A percentile compares a stretch with the other conserved stretches of the same genome.
phyloP scores from a whole-genome alignment of 2,329 filamentous ascomycete species.

The Pseudophaeomoniella oleicola region DNA sequence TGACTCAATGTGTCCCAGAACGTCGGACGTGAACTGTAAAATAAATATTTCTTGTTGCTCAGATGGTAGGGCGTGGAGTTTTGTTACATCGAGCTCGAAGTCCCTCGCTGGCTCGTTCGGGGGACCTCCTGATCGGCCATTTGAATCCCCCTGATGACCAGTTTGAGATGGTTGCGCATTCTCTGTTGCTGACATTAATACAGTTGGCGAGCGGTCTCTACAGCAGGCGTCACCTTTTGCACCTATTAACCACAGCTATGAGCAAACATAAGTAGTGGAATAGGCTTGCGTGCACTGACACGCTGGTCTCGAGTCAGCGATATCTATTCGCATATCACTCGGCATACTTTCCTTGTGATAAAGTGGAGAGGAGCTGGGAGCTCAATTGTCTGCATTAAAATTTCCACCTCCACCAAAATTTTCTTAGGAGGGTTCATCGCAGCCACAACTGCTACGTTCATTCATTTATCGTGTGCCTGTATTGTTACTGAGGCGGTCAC shows the following conservation, averaged over 20 bases:
- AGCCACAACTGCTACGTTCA: too few species aligned
- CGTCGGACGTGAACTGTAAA: constrained; percentile 69
- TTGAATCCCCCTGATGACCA: constrained; percentile 15
- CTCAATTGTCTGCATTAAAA: background rate
- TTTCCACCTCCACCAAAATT: constrained; percentile 3
- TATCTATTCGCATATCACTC: too few species aligned
- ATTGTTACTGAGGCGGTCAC: too few species aligned
- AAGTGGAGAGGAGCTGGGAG: background rate
- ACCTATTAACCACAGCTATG: too few species aligned
- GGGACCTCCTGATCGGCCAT: constrained; percentile 7
- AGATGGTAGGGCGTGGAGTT: constrained; percentile 74
- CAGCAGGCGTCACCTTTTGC: too few species aligned
- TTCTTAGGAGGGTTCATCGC: constrained; percentile 4
- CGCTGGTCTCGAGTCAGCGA: too few species aligned
- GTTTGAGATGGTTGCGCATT: constrained; percentile 16
- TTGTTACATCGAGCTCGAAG: constrained; percentile 75
- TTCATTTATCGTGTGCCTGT: too few species aligned
- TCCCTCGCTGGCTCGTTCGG: constrained; percentile 28
- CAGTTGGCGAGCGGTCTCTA: background rate
- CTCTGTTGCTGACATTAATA: constrained; percentile 19
- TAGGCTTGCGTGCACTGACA: too few species aligned
- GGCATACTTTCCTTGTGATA: background rate
- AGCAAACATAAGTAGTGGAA: too few species aligned
- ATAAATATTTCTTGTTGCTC: constrained; percentile 96
- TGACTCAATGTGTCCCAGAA: constrained; percentile 64